Evolutionary conservation across 176 grass and related monocot genomes (phyloP).

Genomic region (Puya raimondii): DNA sequence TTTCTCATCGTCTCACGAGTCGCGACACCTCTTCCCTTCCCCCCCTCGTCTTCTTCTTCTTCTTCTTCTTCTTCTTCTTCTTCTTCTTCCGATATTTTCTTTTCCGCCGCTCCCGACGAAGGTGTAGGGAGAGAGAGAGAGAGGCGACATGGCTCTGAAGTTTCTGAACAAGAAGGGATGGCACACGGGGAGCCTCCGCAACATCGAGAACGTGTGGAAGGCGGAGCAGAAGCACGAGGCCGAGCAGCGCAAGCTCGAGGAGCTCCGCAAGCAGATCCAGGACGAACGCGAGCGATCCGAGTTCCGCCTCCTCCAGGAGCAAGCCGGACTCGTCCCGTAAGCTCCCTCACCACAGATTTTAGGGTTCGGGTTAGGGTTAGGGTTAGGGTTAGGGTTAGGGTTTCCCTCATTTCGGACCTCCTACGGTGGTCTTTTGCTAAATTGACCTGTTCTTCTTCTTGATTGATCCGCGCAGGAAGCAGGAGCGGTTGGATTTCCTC

Average conservation of each 20-base stretch:
- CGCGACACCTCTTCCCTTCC: too few relatives aligned
- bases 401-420: neutral
- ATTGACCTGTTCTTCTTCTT: neutral
- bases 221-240: conserved; percentile 94
- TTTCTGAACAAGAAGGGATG: conserved; percentile 99
- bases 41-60: too few relatives aligned
- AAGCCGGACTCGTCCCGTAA: conserved; percentile 84
- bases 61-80: too few relatives aligned
- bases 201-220: conserved; percentile 96
- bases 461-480: conserved; percentile 34
- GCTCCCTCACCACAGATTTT: neutral
- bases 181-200: conserved; percentile 93
- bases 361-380: too few relatives aligned
- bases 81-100: too few relatives aligned
- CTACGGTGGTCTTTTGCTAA: neutral
- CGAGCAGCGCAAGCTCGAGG: conserved; percentile 86
- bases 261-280: conserved; percentile 86
- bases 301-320: conserved; percentile 85
- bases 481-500: conserved; percentile 94
- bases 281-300: conserved; percentile 79
- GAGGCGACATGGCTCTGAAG: conserved; percentile 62
- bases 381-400: conserved; percentile 28
- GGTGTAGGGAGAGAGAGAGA: neutral
- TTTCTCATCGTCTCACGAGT: too few relatives aligned
- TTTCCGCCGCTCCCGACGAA: neutral